These are phyloP conservation scores for Tuber brumale DNA, from an alignment of 495 filamentous ascomycete genomes.

Conservation along the genomic window DNA sequence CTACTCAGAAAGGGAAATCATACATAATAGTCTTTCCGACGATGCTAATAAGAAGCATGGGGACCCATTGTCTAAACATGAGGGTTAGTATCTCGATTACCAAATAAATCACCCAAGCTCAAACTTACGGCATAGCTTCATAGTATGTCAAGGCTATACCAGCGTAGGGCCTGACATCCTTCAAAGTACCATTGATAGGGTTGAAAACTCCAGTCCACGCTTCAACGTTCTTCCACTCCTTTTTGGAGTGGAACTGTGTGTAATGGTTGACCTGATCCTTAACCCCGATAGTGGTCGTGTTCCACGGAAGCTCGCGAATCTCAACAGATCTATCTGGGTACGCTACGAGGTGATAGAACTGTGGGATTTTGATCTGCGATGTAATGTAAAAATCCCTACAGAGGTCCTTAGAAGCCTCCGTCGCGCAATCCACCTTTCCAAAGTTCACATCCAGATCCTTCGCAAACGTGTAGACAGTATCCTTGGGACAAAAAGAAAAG, in stretches of 20 bases:
- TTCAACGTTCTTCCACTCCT: constrained; percentile 50
- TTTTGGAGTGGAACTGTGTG: constrained; percentile 50
- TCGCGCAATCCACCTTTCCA: constrained; percentile 36
- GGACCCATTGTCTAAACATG: constrained; percentile 45
- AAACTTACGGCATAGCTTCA: constrained; percentile 18
- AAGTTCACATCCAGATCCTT: constrained; percentile 32
- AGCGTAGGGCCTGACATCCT: constrained; percentile 29
- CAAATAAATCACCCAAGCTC: not conserved
- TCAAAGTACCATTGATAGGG: constrained; percentile 53
- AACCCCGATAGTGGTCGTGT: constrained; percentile 15
- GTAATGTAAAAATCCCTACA: constrained; percentile 35
- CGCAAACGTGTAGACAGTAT: constrained; percentile 20
- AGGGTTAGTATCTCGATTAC: not conserved
- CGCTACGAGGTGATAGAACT: constrained; percentile 35
- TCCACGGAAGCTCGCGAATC: constrained; percentile 26
- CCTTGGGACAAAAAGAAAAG: constrained; percentile 1
- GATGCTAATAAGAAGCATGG: constrained; percentile 77
- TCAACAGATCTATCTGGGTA: constrained; percentile 31
- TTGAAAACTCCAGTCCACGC: constrained; percentile 61
- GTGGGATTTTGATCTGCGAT: constrained; percentile 28
- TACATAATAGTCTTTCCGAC: constrained; percentile 80
- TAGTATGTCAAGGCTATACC: constrained; percentile 23
- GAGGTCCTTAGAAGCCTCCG: constrained; percentile 21
- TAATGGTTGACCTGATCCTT: constrained; percentile 20
- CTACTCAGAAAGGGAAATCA: constrained; percentile 44